A percentile compares a stretch with the other conserved stretches of the same genome.
phyloP scores from a whole-genome alignment of 352 stramenopile genomes.

The Phytophthora podocarpi region DNA sequence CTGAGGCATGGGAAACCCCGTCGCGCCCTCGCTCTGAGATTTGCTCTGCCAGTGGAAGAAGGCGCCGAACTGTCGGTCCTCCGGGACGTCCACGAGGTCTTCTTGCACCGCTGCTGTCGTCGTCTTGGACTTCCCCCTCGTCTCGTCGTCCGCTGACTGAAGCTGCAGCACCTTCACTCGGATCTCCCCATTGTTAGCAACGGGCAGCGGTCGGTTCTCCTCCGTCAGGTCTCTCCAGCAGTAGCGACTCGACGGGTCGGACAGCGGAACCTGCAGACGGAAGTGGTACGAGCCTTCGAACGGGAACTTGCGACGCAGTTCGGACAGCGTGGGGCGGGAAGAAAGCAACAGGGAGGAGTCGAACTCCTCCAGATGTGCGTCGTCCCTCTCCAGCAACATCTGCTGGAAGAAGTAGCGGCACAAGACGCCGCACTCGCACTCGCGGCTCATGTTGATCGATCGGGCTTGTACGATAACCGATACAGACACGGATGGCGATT shows the following conservation, averaged over 20 bases:
- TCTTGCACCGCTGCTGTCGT: constrained; percentile 13
- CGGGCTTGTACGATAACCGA: too few species aligned
- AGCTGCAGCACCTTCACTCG: constrained; percentile 83
- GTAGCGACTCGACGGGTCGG: constrained; percentile 42
- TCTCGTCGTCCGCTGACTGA: constrained; percentile 9
- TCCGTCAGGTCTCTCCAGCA: constrained; percentile 83
- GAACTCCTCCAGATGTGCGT: constrained; percentile 44
- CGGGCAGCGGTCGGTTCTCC: constrained; percentile 44
- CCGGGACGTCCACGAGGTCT: constrained; percentile 56
- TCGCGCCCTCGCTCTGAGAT: constrained; percentile 5
- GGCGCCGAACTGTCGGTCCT: constrained; percentile 66
- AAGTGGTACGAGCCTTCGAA: constrained; percentile 84
- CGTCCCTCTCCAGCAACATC: constrained; percentile 61
- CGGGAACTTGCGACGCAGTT: constrained; percentile 75
- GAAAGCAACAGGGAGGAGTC: constrained; percentile 76
- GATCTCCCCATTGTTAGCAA: constrained; percentile 46
- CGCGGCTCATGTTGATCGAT: not conserved
- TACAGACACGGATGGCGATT: too few species aligned
- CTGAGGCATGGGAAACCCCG: constrained; percentile 22
- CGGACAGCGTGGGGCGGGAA: constrained; percentile 54
- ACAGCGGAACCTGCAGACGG: constrained; percentile 56
- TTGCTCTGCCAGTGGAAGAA: constrained; percentile 66
- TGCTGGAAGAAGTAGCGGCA: constrained; percentile 88
- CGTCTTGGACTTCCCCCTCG: not conserved
- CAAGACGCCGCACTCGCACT: constrained; percentile 57